Evolutionary conservation across 2,329 filamentous ascomycete genomes (phyloP), one percentile per base, ranked within the genome.

Genomic region (Paecilomyces variotii): DNA sequence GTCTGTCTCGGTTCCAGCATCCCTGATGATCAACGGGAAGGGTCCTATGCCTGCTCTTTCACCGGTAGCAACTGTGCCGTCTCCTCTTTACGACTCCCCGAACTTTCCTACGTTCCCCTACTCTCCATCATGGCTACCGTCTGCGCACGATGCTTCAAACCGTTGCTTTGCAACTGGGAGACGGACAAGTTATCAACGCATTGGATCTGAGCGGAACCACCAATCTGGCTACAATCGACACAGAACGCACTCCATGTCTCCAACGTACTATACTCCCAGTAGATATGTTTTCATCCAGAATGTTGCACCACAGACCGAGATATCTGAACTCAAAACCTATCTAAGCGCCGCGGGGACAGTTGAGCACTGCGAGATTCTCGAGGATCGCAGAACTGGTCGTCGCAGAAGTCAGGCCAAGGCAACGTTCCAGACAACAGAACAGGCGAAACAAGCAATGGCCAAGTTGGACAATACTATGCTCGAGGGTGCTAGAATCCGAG

Each of bases 401-500:
- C 65, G 63, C 14, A 64, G 64, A 57, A 61, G 63, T 14, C 68
- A 68, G 49, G 67, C 69, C 1, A 70, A 65, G 6, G 67, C 70
- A 3, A 71, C 68, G 2, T 71, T 76, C 60, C 66, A 61, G 39
- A 69, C 61, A 9, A 60, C 64, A 11, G 73, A 76, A 0, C 72
- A 75, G 34, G 74, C 74, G 3, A 70, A 69, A 56, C 65, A 66
- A n/a, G 71, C 70, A 11, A 65, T 73, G 24, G 59, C 60, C 1
- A 63, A 68, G 54, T 70, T 72, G 56, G 71, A 76, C 59, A 72
- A 72, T 32, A 60, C 67, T 14, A 59, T 61, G 4, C 72, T 76
- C 56, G 68, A 68, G 58, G 72, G 70, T 1, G 63, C 65, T 1
- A 69, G 62, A 9, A 72, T 76, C 32, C 63, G 68, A 30, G 70